These are phyloP conservation scores for Hansenula lynferdii DNA, from an alignment of 1,139 yeast genomes.

Conservation along the genomic window DNA sequence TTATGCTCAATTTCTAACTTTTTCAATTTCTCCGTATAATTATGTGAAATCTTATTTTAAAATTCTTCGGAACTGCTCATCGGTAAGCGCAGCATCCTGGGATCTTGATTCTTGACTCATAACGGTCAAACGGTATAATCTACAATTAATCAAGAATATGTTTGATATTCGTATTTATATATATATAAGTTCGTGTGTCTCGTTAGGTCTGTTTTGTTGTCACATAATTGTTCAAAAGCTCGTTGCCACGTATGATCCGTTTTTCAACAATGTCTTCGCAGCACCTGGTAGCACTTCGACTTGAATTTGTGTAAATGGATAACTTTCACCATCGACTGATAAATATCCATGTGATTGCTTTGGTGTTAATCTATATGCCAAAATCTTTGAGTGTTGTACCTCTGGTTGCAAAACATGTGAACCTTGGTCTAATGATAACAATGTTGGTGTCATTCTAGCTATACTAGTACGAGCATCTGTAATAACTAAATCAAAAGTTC, in stretches of 20 bases:
- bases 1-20: too few species aligned
- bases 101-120: too few species aligned
- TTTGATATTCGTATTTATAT: too few species aligned
- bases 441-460: slow-evolving; percentile 49
- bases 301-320: slow-evolving; percentile 74
- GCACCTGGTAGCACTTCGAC: slow-evolving; percentile 66
- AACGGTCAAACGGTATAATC: too few species aligned
- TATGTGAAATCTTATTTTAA: too few species aligned
- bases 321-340: slow-evolving; percentile 87
- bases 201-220: too few species aligned
- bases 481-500: slow-evolving; percentile 74
- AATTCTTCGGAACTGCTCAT: too few species aligned
- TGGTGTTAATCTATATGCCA: slow-evolving; percentile 75
- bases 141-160: too few species aligned
- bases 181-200: too few species aligned
- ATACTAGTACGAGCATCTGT: slow-evolving; percentile 62
- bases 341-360: slow-evolving; percentile 48
- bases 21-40: too few species aligned
- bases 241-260: slow-evolving; percentile 32
- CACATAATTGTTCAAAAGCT: slow-evolving; percentile 4
- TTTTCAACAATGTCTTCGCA: slow-evolving; percentile 32
- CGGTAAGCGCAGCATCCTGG: too few species aligned
- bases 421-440: slow-evolving; percentile 68
- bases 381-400: slow-evolving; percentile 72
- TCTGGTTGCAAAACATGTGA: slow-evolving; percentile 63